These are phyloP conservation scores for Omphalotus guepiniiformis DNA, from an alignment of 768 basidiomycete genomes.

Conservation along the genomic window DNA sequence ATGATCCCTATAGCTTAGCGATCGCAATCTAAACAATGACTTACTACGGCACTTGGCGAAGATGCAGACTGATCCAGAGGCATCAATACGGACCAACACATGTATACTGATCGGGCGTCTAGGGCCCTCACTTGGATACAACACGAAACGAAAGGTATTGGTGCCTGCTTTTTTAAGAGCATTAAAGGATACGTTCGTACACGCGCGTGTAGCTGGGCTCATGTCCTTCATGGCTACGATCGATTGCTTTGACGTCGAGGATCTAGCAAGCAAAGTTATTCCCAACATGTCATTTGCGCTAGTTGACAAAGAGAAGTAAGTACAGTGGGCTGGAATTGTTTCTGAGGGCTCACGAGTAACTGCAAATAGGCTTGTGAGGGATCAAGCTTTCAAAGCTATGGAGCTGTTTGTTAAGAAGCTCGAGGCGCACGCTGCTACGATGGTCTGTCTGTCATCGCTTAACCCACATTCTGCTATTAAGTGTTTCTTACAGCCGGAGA, in stretches of 20 bases:
- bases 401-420: slow-evolving; percentile 83
- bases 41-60: slow-evolving; percentile 89
- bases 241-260: slow-evolving; percentile 85
- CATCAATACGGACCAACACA: slow-evolving; percentile 95
- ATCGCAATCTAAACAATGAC: slow-evolving; percentile 94
- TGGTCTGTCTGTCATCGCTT: slow-evolving; percentile 52
- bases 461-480: neutral
- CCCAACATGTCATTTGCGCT: slow-evolving; percentile 77
- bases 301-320: slow-evolving; percentile 92
- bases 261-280: slow-evolving; percentile 85
- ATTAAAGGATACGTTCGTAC: slow-evolving; percentile 87
- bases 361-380: slow-evolving; percentile 79
- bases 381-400: slow-evolving; percentile 93
- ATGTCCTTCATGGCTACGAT: slow-evolving; percentile 96
- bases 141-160: slow-evolving; percentile 94
- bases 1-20: slow-evolving; percentile 57
- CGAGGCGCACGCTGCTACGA: slow-evolving; percentile 70
- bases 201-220: slow-evolving; percentile 88
- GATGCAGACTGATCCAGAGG: slow-evolving; percentile 88
- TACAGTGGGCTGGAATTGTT: neutral
- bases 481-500: slow-evolving; percentile 46
- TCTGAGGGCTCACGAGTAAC: neutral
- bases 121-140: slow-evolving; percentile 77
- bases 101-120: slow-evolving; percentile 93
- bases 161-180: slow-evolving; percentile 92